Evolutionary conservation across 805 yeast species (phyloP), one percentile per base, ranked within the genome.

Genomic region (Teunomyces kruisii): DNA sequence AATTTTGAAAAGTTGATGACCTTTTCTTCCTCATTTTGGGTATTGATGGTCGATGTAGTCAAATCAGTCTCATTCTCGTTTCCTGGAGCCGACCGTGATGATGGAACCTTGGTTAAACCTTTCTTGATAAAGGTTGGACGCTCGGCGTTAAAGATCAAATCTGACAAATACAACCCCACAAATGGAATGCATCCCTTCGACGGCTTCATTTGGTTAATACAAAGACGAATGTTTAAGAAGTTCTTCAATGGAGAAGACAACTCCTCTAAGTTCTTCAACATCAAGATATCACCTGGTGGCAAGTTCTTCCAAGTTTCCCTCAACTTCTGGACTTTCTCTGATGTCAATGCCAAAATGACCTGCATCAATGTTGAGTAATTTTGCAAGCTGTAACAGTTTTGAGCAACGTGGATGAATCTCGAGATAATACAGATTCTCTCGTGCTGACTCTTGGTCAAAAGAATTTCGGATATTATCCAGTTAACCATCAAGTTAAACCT

Each of bases 311-410:
- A 90, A 1, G 96, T 89, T 12, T 75, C 77, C 42, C 74, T 75
- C 54, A 86, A 68, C 48, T 75, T 72, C 58, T 76, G 79, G 36
- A 88, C 74, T 47, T 78, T 76, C 30, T 75, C 79, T 3, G 94
- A 80, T 16, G 84, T 84, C 49, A 92, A 72, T 0, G 96, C 97
- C 43, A 91, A 70, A 10, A 88, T 76, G 36, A 94, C 80, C 65
- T 92, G 97, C 85, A 89, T 86, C 65, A 89, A 68, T 0, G 97
- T 86, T 8, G 96, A 83, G 61, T 75, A 90, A 64, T 92, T 92
- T 61, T 91, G 97, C 45, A 86, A 59, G 9, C 67, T 65, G 37
- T 75, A 74, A 61, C 96, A 84, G 53, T 82, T 80, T 45, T 83
- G 83, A 0, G 96, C 97, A 44, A 92, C 69, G 54, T 88, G 96